phyloP scores from a whole-genome alignment of 2,329 filamentous ascomycete genomes.

The Calonectria pteridis region DNA sequence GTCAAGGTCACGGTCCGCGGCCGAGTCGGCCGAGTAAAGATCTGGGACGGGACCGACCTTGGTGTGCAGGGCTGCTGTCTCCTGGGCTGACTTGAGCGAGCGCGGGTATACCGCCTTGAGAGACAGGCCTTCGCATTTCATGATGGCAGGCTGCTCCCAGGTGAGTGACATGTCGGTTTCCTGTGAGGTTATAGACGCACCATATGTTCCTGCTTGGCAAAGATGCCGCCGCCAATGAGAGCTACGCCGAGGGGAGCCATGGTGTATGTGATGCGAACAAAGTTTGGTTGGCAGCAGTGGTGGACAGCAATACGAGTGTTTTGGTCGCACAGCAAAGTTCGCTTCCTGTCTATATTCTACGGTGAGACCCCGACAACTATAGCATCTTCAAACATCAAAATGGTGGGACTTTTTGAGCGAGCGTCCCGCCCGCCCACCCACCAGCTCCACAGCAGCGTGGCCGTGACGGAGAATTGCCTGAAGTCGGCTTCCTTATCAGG shows the following conservation, averaged over 20 bases:
- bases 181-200: conserved; percentile 47
- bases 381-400: background rate
- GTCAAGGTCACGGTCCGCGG: conserved; percentile 58
- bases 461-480: background rate
- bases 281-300: background rate
- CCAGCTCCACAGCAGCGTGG: background rate
- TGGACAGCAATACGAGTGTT: background rate
- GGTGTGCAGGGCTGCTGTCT: conserved; percentile 54
- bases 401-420: background rate
- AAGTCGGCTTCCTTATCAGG: background rate
- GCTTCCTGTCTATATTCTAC: background rate
- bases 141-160: conserved; percentile 65
- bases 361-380: background rate
- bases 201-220: conserved; percentile 70
- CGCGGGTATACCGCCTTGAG: conserved; percentile 78
- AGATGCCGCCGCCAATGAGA: conserved; percentile 73
- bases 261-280: background rate
- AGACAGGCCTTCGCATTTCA: conserved; percentile 60
- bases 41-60: conserved; percentile 51
- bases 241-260: conserved; percentile 65
- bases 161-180: background rate
- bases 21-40: conserved; percentile 70
- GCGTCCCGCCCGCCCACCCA: background rate
- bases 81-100: conserved; percentile 68
- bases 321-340: background rate